Percentiles rank a stretch among this genome's conserved stretches.
Evolutionary conservation across 2,329 filamentous ascomycete species (phyloP).

Genomic region (Cordyceps cicadae): DNA sequence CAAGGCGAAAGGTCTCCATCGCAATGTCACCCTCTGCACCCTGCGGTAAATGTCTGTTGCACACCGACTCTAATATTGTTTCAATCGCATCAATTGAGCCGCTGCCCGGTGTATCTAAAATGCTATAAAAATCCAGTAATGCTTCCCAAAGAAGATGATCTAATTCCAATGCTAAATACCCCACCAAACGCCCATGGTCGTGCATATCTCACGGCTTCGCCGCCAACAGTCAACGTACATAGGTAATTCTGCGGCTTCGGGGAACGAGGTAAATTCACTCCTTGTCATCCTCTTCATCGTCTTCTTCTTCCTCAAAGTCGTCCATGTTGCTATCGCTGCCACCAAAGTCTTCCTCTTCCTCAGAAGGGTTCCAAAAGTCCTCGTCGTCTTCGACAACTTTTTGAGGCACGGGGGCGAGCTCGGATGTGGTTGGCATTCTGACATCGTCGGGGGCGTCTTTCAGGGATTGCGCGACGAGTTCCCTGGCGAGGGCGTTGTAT

Average conservation of each 20-base stretch:
- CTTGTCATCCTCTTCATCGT: constrained; percentile 48
- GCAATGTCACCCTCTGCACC: too few species aligned
- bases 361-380: constrained; percentile 74
- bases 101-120: constrained; percentile 9
- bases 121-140: constrained; percentile 3
- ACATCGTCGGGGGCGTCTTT: constrained; percentile 72
- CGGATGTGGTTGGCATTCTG: constrained; percentile 68
- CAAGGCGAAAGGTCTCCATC: too few species aligned
- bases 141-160: not conserved
- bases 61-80: not conserved
- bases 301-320: constrained; percentile 51
- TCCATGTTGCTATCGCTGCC: constrained; percentile 62
- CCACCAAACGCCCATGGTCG: not conserved
- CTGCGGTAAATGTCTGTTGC: not conserved
- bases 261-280: constrained; percentile 28
- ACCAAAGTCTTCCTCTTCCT: constrained; percentile 69
- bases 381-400: constrained; percentile 59
- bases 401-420: constrained; percentile 53
- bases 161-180: not conserved
- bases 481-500: constrained; percentile 63
- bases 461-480: constrained; percentile 65
- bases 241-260: not conserved
- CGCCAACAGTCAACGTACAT: not conserved
- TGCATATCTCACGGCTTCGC: not conserved
- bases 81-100: not conserved